Evolutionary conservation across 2,329 filamentous ascomycete genomes (phyloP), one percentile per base, ranked within the genome.

Genomic region (Aspergillus sp.): DNA sequence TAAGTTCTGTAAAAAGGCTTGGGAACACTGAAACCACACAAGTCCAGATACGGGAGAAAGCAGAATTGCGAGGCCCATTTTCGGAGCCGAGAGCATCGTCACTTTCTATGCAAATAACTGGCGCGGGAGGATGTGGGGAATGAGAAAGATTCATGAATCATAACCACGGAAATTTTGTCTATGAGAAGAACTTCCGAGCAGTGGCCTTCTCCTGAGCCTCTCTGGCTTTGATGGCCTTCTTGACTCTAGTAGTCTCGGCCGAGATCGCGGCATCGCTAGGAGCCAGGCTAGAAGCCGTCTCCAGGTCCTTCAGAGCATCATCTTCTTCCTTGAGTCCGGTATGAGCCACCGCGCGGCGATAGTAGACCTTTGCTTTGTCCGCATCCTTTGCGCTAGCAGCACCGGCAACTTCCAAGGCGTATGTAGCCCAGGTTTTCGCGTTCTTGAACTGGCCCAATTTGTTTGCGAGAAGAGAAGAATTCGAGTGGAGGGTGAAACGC

Each of bases 161-260:
- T 69, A 63, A 65, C 44, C 57, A 61, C 27, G 49, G 19, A n/a
- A 37, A 46, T 44, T 46, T 40, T 54, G 50, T 48, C 75, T 70
- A 87, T 41, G 80, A 75, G 72, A 98, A 98, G 77, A 96, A 95
- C 80, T 96, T 98, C 80, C 89, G 90, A 74, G 93, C 96, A 5
- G 88, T 89, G 66, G 90, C 91, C 84, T 93, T 96, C 81, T 97
- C 91, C 85, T 93, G 96, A 73, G 89, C 89, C 61, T 86, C 83
- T 61, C 89, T 84, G 57, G 88, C 89, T 11, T 86, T 82, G 24
- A 89, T 84, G 67, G 83, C 86, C 79, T 88, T 88, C 84, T 93
- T 96, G 52, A 95, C 86, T n/a, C 82, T 77, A 17, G 84, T 82
- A 54, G 96, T 82, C 78, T 97, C 92, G 67, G 86, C 89, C 60